Conservation (phyloP, 2,329 filamentous ascomycete species). For the Xylaria sp. region DNA sequence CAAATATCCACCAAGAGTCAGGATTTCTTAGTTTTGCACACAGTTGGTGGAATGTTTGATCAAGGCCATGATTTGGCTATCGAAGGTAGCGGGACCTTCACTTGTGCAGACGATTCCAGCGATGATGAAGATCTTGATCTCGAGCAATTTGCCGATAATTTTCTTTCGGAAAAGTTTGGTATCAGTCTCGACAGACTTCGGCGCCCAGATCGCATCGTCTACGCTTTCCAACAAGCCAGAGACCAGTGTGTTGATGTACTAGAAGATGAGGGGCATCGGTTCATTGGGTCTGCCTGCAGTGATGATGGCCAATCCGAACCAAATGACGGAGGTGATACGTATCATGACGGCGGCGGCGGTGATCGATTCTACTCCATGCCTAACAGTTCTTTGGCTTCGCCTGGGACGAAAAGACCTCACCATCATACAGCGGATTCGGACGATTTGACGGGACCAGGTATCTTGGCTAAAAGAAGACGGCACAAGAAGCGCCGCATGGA, state of each 20-base stretch:
- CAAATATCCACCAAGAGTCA: neutral
- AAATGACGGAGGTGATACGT: neutral
- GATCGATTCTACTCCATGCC: neutral
- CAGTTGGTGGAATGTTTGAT: neutral
- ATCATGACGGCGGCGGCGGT: neutral
- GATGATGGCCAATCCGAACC: slow-evolving; percentile 24
- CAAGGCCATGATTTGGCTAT: neutral
- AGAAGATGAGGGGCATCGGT: slow-evolving; percentile 31
- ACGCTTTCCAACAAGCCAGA: slow-evolving; percentile 32
- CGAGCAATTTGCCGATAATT: slow-evolving; percentile 30
- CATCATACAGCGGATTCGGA: neutral
- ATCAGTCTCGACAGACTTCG: slow-evolving; percentile 28
- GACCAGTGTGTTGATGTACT: slow-evolving; percentile 31
- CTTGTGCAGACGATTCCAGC: neutral
- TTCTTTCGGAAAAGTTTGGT: slow-evolving; percentile 35
- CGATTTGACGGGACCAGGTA: neutral
- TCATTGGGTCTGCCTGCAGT: slow-evolving; percentile 2
- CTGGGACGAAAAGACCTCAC: neutral
- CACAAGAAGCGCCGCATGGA: slow-evolving; percentile 20
- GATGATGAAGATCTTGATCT: slow-evolving; percentile 33
- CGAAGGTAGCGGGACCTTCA: neutral
- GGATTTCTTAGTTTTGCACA: neutral
- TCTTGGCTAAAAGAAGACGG: neutral
- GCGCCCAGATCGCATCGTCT: slow-evolving; percentile 28
- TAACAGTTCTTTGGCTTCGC: neutral